phyloP scores from a whole-genome alignment of 192 early-diverging fungal genomes.

The Podila verticillata region DNA sequence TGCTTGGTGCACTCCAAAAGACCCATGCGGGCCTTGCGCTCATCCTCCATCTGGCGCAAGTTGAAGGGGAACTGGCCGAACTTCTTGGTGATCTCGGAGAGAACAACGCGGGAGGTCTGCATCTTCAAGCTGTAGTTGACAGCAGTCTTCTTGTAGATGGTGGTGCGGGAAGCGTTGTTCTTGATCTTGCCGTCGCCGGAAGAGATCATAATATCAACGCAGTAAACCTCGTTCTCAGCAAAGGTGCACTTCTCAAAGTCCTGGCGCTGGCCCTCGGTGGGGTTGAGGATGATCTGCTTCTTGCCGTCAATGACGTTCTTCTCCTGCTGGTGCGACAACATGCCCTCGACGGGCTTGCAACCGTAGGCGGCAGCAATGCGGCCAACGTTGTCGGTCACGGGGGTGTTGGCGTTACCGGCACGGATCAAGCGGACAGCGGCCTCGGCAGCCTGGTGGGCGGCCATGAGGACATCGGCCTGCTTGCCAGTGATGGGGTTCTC shows the following conservation, averaged over 20 bases:
- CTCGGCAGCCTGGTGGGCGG: slow-evolving; percentile 86
- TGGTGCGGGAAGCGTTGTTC: slow-evolving; percentile 76
- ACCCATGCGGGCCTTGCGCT: slow-evolving; percentile 92
- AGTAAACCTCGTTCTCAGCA: slow-evolving; percentile 92
- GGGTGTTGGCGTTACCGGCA: slow-evolving; percentile 76
- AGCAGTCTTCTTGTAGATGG: slow-evolving; percentile 90
- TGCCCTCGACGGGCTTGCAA: slow-evolving; percentile 91
- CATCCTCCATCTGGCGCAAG: slow-evolving; percentile 86
- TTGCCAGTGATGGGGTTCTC: slow-evolving; percentile 82
- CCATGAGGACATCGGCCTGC: slow-evolving; percentile 88
- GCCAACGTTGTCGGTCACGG: slow-evolving; percentile 81
- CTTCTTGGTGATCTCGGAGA: slow-evolving; percentile 78
- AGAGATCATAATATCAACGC: slow-evolving; percentile 89
- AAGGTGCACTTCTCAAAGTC: slow-evolving; percentile 76
- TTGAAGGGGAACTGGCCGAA: slow-evolving; percentile 92
- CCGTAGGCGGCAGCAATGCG: slow-evolving; percentile 85
- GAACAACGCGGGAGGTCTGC: slow-evolving; percentile 79
- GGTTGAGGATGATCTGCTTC: slow-evolving; percentile 94
- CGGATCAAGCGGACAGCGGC: slow-evolving; percentile 87
- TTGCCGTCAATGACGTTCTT: slow-evolving; percentile 90
- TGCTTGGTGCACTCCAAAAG: slow-evolving; percentile 90
- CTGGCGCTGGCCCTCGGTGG: slow-evolving; percentile 77
- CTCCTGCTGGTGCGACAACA: slow-evolving; percentile 88
- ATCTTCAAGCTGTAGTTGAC: slow-evolving; percentile 88
- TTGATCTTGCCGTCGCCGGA: slow-evolving; percentile 89